These are phyloP conservation scores for Hymenoscyphus fructigenus DNA, from an alignment of 2,329 filamentous ascomycete genomes.

Conservation along the genomic window DNA sequence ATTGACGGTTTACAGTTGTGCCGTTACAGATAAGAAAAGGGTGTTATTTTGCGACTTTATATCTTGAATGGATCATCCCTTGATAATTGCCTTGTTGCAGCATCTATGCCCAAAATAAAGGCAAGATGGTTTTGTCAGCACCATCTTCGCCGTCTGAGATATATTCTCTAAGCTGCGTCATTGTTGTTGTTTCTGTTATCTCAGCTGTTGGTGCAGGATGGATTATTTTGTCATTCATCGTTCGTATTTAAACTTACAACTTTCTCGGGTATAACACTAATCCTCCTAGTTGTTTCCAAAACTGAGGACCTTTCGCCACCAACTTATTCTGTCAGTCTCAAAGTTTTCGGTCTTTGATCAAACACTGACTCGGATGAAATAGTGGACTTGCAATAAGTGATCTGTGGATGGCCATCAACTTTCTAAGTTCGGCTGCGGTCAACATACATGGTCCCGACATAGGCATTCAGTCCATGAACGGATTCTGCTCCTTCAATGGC, in stretches of 20 bases:
- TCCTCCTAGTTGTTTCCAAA: constrained; percentile 38
- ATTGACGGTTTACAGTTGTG: too few relatives aligned
- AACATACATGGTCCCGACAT: constrained; percentile 39
- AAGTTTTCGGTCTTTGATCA: not conserved
- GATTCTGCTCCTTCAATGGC: constrained; percentile 43
- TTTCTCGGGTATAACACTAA: not conserved
- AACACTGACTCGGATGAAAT: not conserved
- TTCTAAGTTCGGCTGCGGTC: constrained; percentile 39
- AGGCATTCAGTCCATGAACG: constrained; percentile 30
- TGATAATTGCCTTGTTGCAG: not conserved
- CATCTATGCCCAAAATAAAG: too few relatives aligned
- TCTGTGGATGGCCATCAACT: constrained; percentile 43
- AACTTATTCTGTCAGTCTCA: constrained; percentile 38
- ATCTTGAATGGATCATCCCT: not conserved
- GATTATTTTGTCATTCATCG: constrained; percentile 37
- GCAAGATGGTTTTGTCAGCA: constrained; percentile 23
- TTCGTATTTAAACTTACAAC: constrained; percentile 30
- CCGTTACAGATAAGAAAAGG: not conserved
- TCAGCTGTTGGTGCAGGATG: constrained; percentile 40
- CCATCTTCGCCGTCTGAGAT: constrained; percentile 26
- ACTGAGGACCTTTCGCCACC: constrained; percentile 42
- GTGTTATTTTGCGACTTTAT: not conserved
- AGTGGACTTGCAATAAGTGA: constrained; percentile 43
- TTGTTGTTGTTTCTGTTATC: constrained; percentile 38
- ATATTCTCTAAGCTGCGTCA: constrained; percentile 33